Base-by-base conservation (phyloP, 2,329 filamentous ascomycete species). In the Ophiostoma pallidulum region DNA sequence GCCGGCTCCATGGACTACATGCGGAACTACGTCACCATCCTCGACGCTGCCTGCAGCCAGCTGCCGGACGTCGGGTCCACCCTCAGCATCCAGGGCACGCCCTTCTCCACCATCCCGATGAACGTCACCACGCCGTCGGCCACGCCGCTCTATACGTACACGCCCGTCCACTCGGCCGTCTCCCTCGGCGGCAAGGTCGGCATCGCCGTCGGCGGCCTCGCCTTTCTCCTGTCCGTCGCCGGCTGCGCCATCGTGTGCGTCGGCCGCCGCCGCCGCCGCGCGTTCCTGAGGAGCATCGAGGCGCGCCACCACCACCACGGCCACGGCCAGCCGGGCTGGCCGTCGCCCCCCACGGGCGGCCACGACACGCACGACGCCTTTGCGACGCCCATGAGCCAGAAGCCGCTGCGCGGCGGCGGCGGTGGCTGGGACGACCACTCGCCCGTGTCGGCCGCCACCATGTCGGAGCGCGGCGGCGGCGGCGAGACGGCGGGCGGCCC, bases 11-110 rank as follows among this genome's bases (percentile, higher is more conserved):
- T 22, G 12, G 54, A 66, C 22, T 74, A 67, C 48, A 49, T 78
- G n/a, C 65, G 65, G 47, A 82, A 82, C 54, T 80, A 74, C 52
- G 52, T 78, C 36, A 70, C 64, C 12, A 62, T 74, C 31, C 66
- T 82, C 8, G 63, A 77, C 48, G 77, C 74, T 16, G 77, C 73
- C 7, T 82, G 79, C 55, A 57, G 67, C 45, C 73, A 80, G 53
- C 64, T 65, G 48, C 75, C 78, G 0, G 52, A 57, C 0, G 59
- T 66, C 0, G 77, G 76, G 0, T 56, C 61, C 0, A 70, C 63
- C 0, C 55, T 82, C n/a, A 71, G 71, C 4, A 56, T 78, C 1
- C 58, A 71, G 5, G 78, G 78, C 19, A 61, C 64, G 18, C 59
- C 75, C 2, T 82, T 82, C 59, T 74, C 74, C 2, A 60, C 57